Base-by-base conservation (phyloP, 176 grass and related monocot genomes). In the Neostapfia colusana region DNA sequence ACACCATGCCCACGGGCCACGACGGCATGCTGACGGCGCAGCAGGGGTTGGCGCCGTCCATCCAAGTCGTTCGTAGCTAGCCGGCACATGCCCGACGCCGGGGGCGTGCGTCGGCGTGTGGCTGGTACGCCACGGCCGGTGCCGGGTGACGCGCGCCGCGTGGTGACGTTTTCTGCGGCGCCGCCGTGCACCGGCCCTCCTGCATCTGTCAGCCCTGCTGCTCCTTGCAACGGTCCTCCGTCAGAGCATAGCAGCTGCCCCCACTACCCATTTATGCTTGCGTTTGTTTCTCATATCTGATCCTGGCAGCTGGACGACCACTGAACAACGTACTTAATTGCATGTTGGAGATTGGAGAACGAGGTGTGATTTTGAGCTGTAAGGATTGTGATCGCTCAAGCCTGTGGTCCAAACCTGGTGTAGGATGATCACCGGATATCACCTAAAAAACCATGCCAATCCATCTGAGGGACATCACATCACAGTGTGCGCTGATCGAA, bases 121-220 rank as follows among this genome's bases (percentile, higher is more conserved):
- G 83, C 34, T 43, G 12, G 39, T 36, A 57, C 24, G 83, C 8
- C 76, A 31, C 36, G 76, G 83, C 17, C 83, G 77, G 83, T 16
- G 62, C 39, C 3, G 46, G 24, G 74, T 72, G 68, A 39, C 75
- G 68, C 38, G 59, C 54, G 55, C 23, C 41, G 66, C 27, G 72
- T 10, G 38, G 17, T 23, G 35, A 64, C 46, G 69, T 28, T 42
- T 10, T 51, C 4, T 42, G 41, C 9, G 16, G 48, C 24, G 9
- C 48, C n/a, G n/a, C n/a, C 43, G 43, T 50, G n/a, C 57, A 66
- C 5, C 10, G 78, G n/a, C n/a, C n/a, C n/a, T n/a, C n/a, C n/a
- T 2, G 21, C 9, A 26, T 13, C 56, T 26, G 23, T n/a, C 20
- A 36, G 7, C 70, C 35, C 66, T 61, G 66, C 44, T 49, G n/a